Conservation (phyloP, 2,329 filamentous ascomycete genomes). For the Cercospora zeina region DNA sequence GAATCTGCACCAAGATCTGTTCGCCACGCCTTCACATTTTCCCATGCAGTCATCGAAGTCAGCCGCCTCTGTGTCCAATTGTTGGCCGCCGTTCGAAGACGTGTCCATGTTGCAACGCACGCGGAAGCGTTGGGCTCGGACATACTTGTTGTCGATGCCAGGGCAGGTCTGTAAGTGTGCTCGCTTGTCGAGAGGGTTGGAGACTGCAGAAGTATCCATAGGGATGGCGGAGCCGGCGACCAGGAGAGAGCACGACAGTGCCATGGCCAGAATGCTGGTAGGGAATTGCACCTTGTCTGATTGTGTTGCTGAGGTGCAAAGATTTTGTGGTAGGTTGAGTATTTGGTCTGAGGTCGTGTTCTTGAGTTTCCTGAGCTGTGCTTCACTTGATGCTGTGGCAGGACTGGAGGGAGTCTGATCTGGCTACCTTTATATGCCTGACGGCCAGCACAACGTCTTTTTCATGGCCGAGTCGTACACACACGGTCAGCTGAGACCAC, state of each 20-base stretch:
- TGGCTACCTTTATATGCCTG: neutral
- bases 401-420: neutral
- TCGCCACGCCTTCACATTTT: neutral
- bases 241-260: neutral
- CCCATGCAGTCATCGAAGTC: neutral
- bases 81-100: neutral
- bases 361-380: neutral
- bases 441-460: too few relatives aligned
- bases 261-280: neutral
- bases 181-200: neutral
- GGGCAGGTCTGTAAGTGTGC: neutral
- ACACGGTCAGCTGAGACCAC: neutral
- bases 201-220: neutral
- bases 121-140: neutral
- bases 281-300: neutral
- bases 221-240: neutral
- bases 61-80: too few relatives aligned
- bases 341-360: neutral
- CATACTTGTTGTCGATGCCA: neutral
- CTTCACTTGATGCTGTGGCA: too few relatives aligned
- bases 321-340: neutral
- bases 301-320: neutral
- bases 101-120: neutral
- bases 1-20: neutral
- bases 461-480: neutral